Base-by-base conservation (phyloP, 108 stramenopile species). In the Stephanodiscus triporus region DNA sequence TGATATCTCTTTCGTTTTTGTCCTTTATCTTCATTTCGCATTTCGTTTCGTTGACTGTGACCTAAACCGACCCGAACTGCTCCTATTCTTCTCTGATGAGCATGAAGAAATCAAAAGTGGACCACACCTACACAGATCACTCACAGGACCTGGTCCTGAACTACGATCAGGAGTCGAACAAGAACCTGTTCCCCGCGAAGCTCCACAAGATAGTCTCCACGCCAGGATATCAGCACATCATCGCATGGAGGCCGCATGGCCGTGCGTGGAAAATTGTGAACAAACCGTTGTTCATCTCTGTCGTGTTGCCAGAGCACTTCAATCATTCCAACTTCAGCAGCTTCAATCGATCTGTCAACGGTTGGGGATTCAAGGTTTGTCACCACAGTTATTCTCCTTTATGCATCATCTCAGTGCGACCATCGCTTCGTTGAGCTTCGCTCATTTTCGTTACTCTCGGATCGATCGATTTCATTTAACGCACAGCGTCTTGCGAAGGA, bases 221-320 rank as follows among this genome's bases (percentile, higher is more conserved):
- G n/a, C 75, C 76, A 0, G 85, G 84, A 24, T 83, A 78, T 23
- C n/a, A 34, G 9, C 82, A 85, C 38, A 85, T 88, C 55, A 85
- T 88, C 43, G 48, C 75, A 11, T 88, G 87, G 87, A 63, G 81
- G 63, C 85, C 87, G 6, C 87, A 88, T 47, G 87, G 87, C 19
- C 82, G 87, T 2, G 60, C 57, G 6, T 88, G 82, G 80, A 36
- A 67, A 20, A 64, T 88, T 4, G 40, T 85, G 24, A 68, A 85
- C 17, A 23, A 27, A 32, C 30, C 57, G 16, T 58, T 58, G 14
- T 58, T 59, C 34, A 8, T 59, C 16, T 17, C 26, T 2, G 34
- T 38, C 1, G 58, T 59, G 16, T 4, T 59, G 26, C 58, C 58
- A 10, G 38, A 59, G 9, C 36, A 59, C 38, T 59, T 59, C 16